phyloP scores from a whole-genome alignment of 108 stramenopile species.

The Cyclostephanos tholiformis region DNA sequence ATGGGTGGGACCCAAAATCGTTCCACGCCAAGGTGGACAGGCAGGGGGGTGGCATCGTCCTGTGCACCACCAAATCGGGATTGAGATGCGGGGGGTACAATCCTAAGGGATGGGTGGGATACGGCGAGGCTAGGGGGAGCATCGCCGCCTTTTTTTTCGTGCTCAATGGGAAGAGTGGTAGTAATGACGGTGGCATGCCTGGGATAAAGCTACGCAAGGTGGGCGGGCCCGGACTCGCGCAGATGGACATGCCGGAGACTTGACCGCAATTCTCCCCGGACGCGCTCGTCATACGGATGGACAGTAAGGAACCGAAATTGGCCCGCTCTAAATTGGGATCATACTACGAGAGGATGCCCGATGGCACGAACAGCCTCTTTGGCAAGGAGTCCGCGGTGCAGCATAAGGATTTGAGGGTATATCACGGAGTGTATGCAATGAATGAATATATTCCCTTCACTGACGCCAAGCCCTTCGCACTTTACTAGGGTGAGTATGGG shows the following conservation, averaged over 20 bases:
- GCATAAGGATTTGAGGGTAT: conserved; percentile 73
- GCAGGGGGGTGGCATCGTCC: conserved; percentile 66
- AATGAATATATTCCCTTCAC: conserved; percentile 87
- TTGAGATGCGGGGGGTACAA: conserved; percentile 83
- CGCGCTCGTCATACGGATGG: conserved; percentile 75
- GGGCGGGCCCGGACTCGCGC: conserved; percentile 80
- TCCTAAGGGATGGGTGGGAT: conserved; percentile 82
- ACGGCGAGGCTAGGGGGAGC: conserved; percentile 81
- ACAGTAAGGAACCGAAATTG: conserved; percentile 51
- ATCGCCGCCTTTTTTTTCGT: conserved; percentile 87
- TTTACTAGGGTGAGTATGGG: conserved; percentile 75
- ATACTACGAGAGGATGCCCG: conserved; percentile 81
- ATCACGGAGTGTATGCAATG: conserved; percentile 71
- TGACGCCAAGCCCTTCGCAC: conserved; percentile 89
- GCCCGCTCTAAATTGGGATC: conserved; percentile 79
- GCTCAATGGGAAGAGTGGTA: conserved; percentile 26
- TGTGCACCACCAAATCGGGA: conserved; percentile 58
- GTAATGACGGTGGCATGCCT: conserved; percentile 43
- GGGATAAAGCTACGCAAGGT: conserved; percentile 78
- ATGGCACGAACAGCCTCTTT: conserved; percentile 77
- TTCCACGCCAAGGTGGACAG: conserved; percentile 83
- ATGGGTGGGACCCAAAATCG: conserved; percentile 74
- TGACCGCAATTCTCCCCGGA: conserved; percentile 83
- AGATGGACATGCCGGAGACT: conserved; percentile 69
- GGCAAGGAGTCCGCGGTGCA: conserved; percentile 62